Conservation (phyloP, 139 green algal genomes). For the Chlorella ohadii region DNA sequence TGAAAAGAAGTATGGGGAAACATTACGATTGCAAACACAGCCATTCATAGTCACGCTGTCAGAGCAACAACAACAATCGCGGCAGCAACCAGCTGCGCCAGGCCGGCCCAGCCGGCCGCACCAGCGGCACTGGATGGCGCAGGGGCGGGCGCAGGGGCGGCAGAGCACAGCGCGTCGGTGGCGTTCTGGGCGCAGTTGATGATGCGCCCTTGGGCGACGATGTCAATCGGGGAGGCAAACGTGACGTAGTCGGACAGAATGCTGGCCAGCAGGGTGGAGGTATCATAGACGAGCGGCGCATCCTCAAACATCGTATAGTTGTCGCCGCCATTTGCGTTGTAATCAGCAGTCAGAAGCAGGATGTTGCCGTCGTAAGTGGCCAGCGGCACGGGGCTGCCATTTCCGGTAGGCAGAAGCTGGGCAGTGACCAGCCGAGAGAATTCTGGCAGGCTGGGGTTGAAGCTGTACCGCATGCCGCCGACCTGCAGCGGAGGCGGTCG, state of each 20-base stretch:
- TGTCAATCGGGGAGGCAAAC: background rate
- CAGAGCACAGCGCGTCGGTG: background rate
- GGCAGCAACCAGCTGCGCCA: too few species aligned
- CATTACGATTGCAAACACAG: too few species aligned
- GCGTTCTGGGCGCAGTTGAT: background rate
- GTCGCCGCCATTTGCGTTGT: conserved; percentile 9
- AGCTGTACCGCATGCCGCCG: conserved; percentile 1
- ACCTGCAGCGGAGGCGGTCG: too few species aligned
- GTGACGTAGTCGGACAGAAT: background rate
- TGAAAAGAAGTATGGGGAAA: too few species aligned
- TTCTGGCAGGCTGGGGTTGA: background rate
- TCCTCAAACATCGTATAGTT: background rate
- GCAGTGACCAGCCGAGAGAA: conserved; percentile 9
- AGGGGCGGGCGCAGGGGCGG: background rate
- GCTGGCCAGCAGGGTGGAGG: background rate
- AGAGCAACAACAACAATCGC: too few species aligned
- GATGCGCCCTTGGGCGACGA: background rate
- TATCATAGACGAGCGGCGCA: background rate
- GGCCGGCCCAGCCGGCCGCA: too few species aligned
- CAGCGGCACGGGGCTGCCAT: background rate
- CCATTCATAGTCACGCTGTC: too few species aligned
- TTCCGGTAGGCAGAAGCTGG: background rate
- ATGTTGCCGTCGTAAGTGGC: background rate
- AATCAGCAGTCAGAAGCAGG: background rate
- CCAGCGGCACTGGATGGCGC: too few species aligned